phyloP scores from a whole-genome alignment of 1,284 basidiomycete genomes.

The Ustilago cynodontis region DNA sequence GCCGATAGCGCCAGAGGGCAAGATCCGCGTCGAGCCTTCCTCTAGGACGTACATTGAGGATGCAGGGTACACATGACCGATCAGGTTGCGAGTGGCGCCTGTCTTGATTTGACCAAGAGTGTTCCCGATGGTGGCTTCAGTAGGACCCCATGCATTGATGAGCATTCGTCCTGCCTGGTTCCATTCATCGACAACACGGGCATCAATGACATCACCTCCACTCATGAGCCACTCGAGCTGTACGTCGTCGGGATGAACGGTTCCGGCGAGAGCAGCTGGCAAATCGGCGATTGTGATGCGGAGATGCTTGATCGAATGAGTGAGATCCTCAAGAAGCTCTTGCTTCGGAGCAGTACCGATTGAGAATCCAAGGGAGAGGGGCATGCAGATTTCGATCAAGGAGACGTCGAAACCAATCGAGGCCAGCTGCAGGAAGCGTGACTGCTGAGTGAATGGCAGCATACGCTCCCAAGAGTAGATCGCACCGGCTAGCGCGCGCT shows the following conservation, averaged over 20 bases:
- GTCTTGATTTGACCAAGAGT: conserved; percentile 63
- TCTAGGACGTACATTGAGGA: conserved; percentile 58
- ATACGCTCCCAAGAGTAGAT: conserved; percentile 64
- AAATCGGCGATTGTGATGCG: conserved; percentile 66
- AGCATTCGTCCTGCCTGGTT: conserved; percentile 54
- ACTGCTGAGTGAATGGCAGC: conserved; percentile 51
- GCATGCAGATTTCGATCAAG: conserved; percentile 68
- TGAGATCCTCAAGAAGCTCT: conserved; percentile 61
- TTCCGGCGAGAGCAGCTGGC: conserved; percentile 64
- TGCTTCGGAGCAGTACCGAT: conserved; percentile 65
- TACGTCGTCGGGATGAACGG: conserved; percentile 59
- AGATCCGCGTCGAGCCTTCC: conserved; percentile 29
- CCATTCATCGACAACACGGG: conserved; percentile 63
- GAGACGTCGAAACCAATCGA: conserved; percentile 68
- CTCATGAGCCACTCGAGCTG: conserved; percentile 69
- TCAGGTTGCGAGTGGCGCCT: conserved; percentile 50
- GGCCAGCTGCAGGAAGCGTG: conserved; percentile 65
- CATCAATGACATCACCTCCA: conserved; percentile 67
- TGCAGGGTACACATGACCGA: conserved; percentile 60
- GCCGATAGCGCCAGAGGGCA: conserved; percentile 57
- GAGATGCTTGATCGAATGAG: conserved; percentile 55
- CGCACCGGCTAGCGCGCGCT: conserved; percentile 63
- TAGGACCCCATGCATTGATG: conserved; percentile 69
- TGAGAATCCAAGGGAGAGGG: conserved; percentile 63
- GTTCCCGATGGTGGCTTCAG: conserved; percentile 68